Conservation (phyloP, 768 basidiomycete genomes). For the Auriscalpium orientale region DNA sequence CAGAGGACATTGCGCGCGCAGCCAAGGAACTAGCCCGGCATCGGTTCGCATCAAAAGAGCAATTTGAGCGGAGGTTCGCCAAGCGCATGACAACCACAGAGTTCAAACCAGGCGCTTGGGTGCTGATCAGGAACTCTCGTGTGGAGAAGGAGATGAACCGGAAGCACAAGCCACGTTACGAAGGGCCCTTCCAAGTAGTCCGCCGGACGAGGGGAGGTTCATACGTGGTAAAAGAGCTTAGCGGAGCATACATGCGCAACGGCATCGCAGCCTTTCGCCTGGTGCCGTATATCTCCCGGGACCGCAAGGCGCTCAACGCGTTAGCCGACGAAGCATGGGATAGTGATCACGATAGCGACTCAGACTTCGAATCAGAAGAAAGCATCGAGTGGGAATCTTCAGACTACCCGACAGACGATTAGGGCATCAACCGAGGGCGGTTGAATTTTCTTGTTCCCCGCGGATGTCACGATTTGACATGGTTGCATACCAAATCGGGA, state of each 20-base stretch:
- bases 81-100: constrained; percentile 15
- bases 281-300: neutral
- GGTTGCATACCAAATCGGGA: no score
- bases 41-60: constrained; percentile 15
- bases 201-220: constrained; percentile 12
- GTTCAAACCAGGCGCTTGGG: constrained; percentile 27
- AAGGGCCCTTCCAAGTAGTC: constrained; percentile 31
- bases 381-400: no score
- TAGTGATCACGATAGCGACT: neutral
- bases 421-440: neutral
- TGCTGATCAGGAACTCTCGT: constrained; percentile 28
- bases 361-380: neutral
- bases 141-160: constrained; percentile 22
- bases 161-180: constrained; percentile 27
- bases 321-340: neutral
- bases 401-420: neutral
- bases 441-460: neutral
- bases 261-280: constrained; percentile 11
- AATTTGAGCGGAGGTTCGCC: constrained; percentile 20
- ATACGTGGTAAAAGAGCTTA: constrained; percentile 13
- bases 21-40: constrained; percentile 11
- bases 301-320: neutral
- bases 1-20: constrained; percentile 17
- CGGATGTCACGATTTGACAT: no score
- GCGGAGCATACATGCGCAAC: constrained; percentile 7